Evolutionary conservation across 129 eudicot species (phyloP), one percentile per base, ranked within the genome.

Genomic region (Mikania micrantha): DNA sequence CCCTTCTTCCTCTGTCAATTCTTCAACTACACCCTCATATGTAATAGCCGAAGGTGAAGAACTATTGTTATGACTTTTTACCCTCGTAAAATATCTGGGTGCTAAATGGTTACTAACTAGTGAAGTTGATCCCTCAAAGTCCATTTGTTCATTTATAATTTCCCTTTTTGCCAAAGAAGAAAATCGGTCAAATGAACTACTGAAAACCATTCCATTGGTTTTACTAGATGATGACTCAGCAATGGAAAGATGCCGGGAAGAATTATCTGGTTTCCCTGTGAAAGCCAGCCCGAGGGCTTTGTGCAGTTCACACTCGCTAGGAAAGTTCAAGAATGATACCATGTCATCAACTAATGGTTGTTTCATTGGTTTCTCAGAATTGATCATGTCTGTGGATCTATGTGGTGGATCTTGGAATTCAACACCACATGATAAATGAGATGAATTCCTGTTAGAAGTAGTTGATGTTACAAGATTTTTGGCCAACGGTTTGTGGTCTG

Each of bases 221-320:
- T 77, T 67, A 61, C 50, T 34, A 17, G 66, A 64, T 44, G 34
- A 80, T 32, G 64, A 48, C n/a, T 74, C 79, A 31, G 38, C 67
- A 50, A 64, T 7, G 42, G 70, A 45, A 9, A 58, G 49, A 29
- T 67, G 75, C 62, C 40, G 35, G 15, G 57, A 60, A 56, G 56
- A 44, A 68, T 67, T 72, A 44, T 66, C 41, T 1, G 63, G 2
- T 6, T 67, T 53, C 15, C 49, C 68, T 71, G 29, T 66, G 66
- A 84, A 67, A 69, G 81, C 68, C 29, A 83, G 72, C 58, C 82
- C 95, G 16, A 86, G 87, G 32, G 88, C 91, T 80, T 87, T 79
- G 57, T 84, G 88, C 73, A 82, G 82, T 66, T 86, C 97, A 60
- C 75, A 82, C 49, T 84, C 86, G 31, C 22, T 60, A 32, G 87